A percentile compares a stretch with the other conserved stretches of the same genome.
phyloP scores from a whole-genome alignment of 2,329 filamentous ascomycete genomes.

The Aureobasidium melanogenum region DNA sequence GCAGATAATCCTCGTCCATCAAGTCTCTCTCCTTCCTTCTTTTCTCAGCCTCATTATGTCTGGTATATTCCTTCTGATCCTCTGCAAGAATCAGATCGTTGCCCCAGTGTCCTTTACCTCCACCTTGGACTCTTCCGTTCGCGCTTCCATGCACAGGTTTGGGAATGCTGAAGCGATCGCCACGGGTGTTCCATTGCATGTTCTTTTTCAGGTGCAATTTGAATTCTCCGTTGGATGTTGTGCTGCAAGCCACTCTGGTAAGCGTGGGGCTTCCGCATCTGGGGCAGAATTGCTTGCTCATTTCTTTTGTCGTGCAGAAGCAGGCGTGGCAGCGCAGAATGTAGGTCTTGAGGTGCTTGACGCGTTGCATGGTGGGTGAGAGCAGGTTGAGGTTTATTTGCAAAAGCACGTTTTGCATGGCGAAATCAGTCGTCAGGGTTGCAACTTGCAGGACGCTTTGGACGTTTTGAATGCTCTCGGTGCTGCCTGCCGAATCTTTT shows the following conservation, averaged over 20 bases:
- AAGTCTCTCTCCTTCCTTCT: conserved; percentile 64
- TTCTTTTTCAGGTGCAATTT: conserved; percentile 83
- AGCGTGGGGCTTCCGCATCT: conserved; percentile 83
- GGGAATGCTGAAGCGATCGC: conserved; percentile 85
- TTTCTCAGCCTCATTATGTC: conserved; percentile 54
- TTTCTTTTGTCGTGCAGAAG: conserved; percentile 76
- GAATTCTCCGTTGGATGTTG: conserved; percentile 71
- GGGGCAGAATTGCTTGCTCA: conserved; percentile 84
- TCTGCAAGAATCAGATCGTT: conserved; percentile 75
- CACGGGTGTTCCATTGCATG: conserved; percentile 91
- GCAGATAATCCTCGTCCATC: conserved; percentile 93
- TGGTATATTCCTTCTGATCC: conserved; percentile 88
- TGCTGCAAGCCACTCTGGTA: conserved; percentile 76
- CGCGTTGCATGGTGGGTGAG: conserved; percentile 67
- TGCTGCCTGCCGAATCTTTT: conserved; percentile 46
- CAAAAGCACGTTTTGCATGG: conserved; percentile 94
- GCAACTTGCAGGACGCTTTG: conserved; percentile 70
- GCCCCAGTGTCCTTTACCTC: conserved; percentile 84
- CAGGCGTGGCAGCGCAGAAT: conserved; percentile 89
- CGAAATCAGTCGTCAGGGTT: conserved; percentile 90
- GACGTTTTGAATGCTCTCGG: conserved; percentile 38
- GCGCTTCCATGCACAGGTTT: conserved; percentile 77
- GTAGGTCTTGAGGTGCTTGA: conserved; percentile 79
- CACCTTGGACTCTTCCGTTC: conserved; percentile 63
- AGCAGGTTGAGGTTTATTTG: conserved; percentile 91